Evolutionary conservation across 129 eudicot species (phyloP).

Genomic region (Chrysanthemum lavandulifolium): DNA sequence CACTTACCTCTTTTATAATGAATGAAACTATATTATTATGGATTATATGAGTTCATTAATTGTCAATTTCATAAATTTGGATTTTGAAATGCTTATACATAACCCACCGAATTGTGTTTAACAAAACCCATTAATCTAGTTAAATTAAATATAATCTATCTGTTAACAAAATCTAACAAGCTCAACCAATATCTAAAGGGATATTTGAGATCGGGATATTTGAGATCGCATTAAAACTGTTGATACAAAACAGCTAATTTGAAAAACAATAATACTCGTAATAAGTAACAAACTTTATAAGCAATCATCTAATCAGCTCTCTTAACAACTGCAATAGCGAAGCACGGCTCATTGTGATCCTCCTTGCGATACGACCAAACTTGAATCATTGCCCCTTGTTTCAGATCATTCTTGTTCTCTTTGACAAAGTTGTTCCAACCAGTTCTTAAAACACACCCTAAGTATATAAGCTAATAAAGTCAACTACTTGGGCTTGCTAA

Average conservation of each 20-base stretch:
- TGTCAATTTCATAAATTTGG: too few species aligned
- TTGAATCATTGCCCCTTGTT: background rate
- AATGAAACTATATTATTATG: too few species aligned
- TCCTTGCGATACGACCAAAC: conserved; percentile 23
- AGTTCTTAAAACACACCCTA: conserved; percentile 10
- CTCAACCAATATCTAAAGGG: background rate
- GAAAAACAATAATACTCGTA: too few species aligned
- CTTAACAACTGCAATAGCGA: conserved; percentile 4
- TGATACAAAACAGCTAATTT: background rate
- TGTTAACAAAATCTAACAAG: background rate
- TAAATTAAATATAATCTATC: background rate
- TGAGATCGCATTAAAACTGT: background rate
- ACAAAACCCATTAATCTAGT: too few species aligned
- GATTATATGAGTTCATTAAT: too few species aligned
- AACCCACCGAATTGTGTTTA: too few species aligned
- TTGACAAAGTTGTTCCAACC: conserved; percentile 11
- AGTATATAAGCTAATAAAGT: too few species aligned
- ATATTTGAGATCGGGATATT: too few species aligned
- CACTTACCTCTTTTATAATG: too few species aligned
- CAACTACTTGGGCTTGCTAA: too few species aligned
- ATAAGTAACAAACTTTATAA: background rate
- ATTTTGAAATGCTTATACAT: too few species aligned
- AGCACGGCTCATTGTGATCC: background rate
- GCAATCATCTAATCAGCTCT: background rate
- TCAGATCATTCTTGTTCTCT: background rate